Base-by-base conservation (phyloP, 306 rosid species). In the Castanea sativa region DNA sequence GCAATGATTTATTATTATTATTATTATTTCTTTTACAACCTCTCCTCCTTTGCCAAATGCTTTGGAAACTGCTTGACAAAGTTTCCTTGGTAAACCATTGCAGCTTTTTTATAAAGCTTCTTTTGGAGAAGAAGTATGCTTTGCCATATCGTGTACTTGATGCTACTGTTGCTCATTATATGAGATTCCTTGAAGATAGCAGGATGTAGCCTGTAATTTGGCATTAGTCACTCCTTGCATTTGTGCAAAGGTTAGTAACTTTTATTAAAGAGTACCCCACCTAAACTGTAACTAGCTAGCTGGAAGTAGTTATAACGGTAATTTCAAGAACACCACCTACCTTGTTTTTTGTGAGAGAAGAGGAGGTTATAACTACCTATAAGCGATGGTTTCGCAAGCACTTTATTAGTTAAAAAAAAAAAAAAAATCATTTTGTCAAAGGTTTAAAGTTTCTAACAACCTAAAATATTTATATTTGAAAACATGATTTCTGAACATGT, bases 151-250 rank as follows among this genome's bases (percentile, higher is more conserved):
- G 97, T 8, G 97, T 87, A 67, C 87, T 95, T 64, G 99, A 93
- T 75, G 93, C 93, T 71, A 85, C 87, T 57, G 92, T 95, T 75
- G 87, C 85, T 57, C 96, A 95, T 86, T 95, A 90, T 84, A 82
- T 85, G 93, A 93, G 91, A 80, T 91, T 95, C 83, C 83, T 86
- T 21, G 81, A 86, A 72, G 98, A 93, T 45, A 79, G 81, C 20
- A 85, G 94, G 82, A 78, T 83, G 49, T 90, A 91, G 98, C 99
- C 99, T 53, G 99, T 95, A 70, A 95, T 95, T 86, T 93, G 99
- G 99, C 98, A 95, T 82, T 97, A 93, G 64, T 92, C 99, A 56
- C 92, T 95, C 58, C 98, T 95, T 83, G 91, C 96, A 64, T 95
- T 93, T 85, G 89, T 89, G 63, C 97, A 95, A 78, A 93, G 99